Conservation (phyloP, 768 basidiomycete species). For the Hortiboletus flavorubellus region DNA sequence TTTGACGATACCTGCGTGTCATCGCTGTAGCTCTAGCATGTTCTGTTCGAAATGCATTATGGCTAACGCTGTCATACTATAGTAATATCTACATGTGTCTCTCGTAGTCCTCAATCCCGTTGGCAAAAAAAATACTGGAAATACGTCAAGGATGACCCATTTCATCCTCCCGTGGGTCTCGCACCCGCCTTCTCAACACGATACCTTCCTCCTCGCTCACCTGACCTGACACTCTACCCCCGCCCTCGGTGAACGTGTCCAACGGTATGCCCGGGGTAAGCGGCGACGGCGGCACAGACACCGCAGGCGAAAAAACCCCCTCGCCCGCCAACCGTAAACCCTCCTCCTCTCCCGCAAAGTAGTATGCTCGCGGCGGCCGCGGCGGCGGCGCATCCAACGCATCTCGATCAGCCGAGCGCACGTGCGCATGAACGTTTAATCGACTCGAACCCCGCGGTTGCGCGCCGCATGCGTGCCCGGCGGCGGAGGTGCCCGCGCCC, state of each 20-base stretch:
- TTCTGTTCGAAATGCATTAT: slow-evolving; percentile 7
- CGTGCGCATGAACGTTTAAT: background rate
- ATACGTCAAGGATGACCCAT: slow-evolving; percentile 4
- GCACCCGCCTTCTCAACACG: slow-evolving; percentile 21
- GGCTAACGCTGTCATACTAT: slow-evolving; percentile 14
- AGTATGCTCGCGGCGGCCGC: slow-evolving; percentile 50
- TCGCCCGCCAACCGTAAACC: slow-evolving; percentile 61
- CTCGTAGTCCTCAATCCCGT: background rate
- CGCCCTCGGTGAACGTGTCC: slow-evolving; percentile 8
- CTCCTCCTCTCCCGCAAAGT: slow-evolving; percentile 49
- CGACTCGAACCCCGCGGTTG: background rate
- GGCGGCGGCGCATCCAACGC: slow-evolving; percentile 3
- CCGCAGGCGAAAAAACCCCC: slow-evolving; percentile 69
- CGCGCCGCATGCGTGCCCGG: background rate
- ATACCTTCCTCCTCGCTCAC: slow-evolving; percentile 10
- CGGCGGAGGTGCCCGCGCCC: background rate
- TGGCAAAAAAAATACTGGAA: background rate
- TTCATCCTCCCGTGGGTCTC: slow-evolving; percentile 2
- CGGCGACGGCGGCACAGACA: slow-evolving; percentile 65
- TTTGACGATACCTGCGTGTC: slow-evolving; percentile 6
- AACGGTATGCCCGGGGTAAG: slow-evolving; percentile 40
- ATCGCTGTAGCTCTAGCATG: slow-evolving; percentile 27
- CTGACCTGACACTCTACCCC: slow-evolving; percentile 8
- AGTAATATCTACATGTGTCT: slow-evolving; percentile 15
- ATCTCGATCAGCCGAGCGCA: background rate